Conservation (phyloP, 345 rosid genomes). For the Abelmoschus esculentus region DNA sequence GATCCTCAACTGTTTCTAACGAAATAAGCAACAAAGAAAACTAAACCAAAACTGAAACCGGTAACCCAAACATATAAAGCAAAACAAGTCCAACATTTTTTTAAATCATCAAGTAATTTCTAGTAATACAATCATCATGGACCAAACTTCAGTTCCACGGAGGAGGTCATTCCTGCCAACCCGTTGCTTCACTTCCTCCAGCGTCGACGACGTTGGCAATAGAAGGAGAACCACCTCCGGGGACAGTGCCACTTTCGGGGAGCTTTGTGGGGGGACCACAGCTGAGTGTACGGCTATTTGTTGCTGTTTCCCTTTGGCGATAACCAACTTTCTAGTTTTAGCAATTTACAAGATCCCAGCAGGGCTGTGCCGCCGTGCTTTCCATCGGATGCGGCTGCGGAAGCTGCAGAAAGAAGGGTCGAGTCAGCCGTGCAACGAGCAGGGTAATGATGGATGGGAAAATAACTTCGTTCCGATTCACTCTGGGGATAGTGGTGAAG, state of each 20-base stretch:
- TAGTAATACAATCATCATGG: neutral
- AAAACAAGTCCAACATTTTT: neutral
- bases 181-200: slow-evolving; percentile 8
- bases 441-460: slow-evolving; percentile 24
- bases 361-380: slow-evolving; percentile 45
- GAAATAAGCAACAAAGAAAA: neutral
- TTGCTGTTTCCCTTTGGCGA: slow-evolving; percentile 62
- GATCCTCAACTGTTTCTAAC: too few species aligned
- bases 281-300: slow-evolving; percentile 74
- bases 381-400: slow-evolving; percentile 28
- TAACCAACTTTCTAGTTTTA: slow-evolving; percentile 44
- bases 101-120: slow-evolving; percentile 1
- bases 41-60: neutral
- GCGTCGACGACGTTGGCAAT: slow-evolving; percentile 12
- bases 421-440: slow-evolving; percentile 17
- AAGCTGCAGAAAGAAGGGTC: slow-evolving; percentile 26
- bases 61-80: neutral
- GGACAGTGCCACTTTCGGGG: slow-evolving; percentile 23
- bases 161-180: slow-evolving; percentile 13
- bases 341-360: slow-evolving; percentile 53
- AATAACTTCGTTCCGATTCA: slow-evolving; percentile 26
- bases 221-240: neutral
- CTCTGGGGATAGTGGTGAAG: slow-evolving; percentile 21
- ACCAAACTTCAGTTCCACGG: neutral
- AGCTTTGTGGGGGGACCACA: slow-evolving; percentile 44